Conservation (phyloP, 768 basidiomycete genomes). For the Agaricus sinodeliciosus region DNA sequence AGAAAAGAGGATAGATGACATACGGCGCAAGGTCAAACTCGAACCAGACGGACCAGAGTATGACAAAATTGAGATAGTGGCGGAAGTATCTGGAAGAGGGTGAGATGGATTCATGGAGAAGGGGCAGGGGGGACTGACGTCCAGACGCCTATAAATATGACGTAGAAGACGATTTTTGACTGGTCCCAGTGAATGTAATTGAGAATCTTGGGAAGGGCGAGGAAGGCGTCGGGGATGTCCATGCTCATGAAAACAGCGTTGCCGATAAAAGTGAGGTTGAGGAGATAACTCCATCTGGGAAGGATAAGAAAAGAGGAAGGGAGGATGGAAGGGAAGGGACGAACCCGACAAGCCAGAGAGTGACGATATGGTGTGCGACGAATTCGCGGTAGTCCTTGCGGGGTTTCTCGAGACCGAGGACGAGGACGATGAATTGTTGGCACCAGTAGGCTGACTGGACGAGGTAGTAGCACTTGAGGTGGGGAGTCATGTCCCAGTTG, state of each 20-base stretch:
- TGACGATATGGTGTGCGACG: conserved; percentile 86
- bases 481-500: conserved; percentile 78
- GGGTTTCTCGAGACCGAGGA: conserved; percentile 87
- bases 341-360: conserved; percentile 90
- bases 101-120: neutral
- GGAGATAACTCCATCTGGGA: conserved; percentile 73
- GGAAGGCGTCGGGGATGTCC: conserved; percentile 89
- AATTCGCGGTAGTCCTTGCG: conserved; percentile 88
- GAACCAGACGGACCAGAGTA: conserved; percentile 82
- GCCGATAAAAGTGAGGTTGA: conserved; percentile 83
- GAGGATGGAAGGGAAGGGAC: conserved; percentile 14
- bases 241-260: conserved; percentile 92
- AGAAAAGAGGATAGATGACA: conserved; percentile 21
- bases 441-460: conserved; percentile 93
- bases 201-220: conserved; percentile 80
- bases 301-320: conserved; percentile 4
- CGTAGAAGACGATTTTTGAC: conserved; percentile 58
- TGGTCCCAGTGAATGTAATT: conserved; percentile 77
- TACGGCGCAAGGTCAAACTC: conserved; percentile 75
- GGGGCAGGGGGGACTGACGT: conserved; percentile 46
- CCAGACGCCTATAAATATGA: conserved; percentile 67
- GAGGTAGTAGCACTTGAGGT: conserved; percentile 89
- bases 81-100: conserved; percentile 71
- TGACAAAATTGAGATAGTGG: conserved; percentile 81
- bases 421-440: conserved; percentile 84